phyloP scores from a whole-genome alignment of 768 basidiomycete species.

The Lactarius trivialis region DNA sequence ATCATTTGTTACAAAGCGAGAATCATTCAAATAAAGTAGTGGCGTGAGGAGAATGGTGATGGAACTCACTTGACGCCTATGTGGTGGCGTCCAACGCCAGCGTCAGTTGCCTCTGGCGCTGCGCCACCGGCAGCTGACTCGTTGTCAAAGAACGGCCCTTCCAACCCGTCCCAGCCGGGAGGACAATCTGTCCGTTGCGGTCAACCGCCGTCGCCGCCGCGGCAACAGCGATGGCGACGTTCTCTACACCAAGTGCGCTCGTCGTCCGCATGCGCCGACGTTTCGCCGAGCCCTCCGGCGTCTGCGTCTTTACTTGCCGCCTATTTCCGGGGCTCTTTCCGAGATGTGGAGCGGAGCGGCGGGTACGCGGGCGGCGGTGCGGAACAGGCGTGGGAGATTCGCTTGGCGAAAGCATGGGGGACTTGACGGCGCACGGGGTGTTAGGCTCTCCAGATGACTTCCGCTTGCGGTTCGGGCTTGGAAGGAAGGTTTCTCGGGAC shows the following conservation, averaged over 20 bases:
- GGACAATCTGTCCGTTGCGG: constrained; percentile 17
- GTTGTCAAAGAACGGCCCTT: constrained; percentile 5
- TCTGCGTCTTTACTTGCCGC: background rate
- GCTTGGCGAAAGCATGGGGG: background rate
- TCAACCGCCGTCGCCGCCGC: background rate
- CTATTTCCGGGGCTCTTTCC: background rate
- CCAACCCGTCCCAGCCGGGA: constrained; percentile 21
- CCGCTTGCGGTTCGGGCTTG: constrained; percentile 1
- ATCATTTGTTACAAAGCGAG: background rate
- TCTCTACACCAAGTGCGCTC: constrained; percentile 12
- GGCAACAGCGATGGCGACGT: background rate
- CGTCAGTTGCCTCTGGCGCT: background rate
- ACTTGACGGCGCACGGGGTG: background rate
- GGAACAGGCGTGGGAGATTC: background rate
- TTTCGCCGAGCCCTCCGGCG: constrained; percentile 11
- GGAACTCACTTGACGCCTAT: background rate
- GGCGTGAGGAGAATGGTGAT: background rate
- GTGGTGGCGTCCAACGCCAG: background rate
- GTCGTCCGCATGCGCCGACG: constrained; percentile 18
- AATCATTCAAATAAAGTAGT: background rate
- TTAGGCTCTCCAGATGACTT: background rate
- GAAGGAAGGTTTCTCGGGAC: background rate
- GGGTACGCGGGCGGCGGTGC: constrained; percentile 2
- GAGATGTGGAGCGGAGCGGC: constrained; percentile 18
- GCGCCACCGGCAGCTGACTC: background rate